Percentiles rank a stretch among this genome's conserved stretches.
These are phyloP conservation scores for Ricinus communis DNA, from an alignment of 345 rosid genomes.

Conservation along the genomic window DNA sequence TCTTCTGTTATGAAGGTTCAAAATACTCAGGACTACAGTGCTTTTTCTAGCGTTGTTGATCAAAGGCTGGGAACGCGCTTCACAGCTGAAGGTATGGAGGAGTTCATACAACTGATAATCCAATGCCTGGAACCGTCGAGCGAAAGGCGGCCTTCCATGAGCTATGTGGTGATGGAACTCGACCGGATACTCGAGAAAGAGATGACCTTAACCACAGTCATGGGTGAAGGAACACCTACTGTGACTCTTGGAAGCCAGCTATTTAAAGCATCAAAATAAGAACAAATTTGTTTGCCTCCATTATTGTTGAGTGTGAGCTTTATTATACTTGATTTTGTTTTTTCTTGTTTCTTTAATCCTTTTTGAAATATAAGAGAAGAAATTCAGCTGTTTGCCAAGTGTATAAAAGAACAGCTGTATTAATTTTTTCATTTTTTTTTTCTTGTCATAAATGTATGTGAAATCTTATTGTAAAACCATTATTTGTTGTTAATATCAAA, in stretches of 20 bases:
- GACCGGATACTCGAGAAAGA: constrained; percentile 77
- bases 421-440: constrained; percentile 30
- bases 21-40: constrained; percentile 46
- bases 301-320: constrained; percentile 36
- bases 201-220: constrained; percentile 70
- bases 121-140: constrained; percentile 70
- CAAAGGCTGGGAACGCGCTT: constrained; percentile 63
- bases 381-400: constrained; percentile 75
- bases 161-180: constrained; percentile 67
- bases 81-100: constrained; percentile 85
- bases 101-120: constrained; percentile 51
- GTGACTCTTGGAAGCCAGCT: constrained; percentile 92
- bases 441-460: constrained; percentile 36
- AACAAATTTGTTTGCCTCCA: constrained; percentile 14
- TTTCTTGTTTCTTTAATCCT: constrained; percentile 5
- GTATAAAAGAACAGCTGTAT: constrained; percentile 70
- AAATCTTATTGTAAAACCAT: constrained; percentile 48
- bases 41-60: constrained; percentile 55
- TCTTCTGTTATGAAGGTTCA: constrained; percentile 52
- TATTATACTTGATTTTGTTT: constrained; percentile 28
- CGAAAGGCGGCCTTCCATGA: constrained; percentile 77
- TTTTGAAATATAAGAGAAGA: constrained; percentile 30
- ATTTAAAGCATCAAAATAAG: constrained; percentile 53
- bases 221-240: constrained; percentile 81
- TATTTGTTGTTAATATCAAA: constrained; percentile 48